These are phyloP conservation scores for Microsporum ferrugineum DNA, from an alignment of 2,329 filamentous ascomycete genomes.

Conservation along the genomic window DNA sequence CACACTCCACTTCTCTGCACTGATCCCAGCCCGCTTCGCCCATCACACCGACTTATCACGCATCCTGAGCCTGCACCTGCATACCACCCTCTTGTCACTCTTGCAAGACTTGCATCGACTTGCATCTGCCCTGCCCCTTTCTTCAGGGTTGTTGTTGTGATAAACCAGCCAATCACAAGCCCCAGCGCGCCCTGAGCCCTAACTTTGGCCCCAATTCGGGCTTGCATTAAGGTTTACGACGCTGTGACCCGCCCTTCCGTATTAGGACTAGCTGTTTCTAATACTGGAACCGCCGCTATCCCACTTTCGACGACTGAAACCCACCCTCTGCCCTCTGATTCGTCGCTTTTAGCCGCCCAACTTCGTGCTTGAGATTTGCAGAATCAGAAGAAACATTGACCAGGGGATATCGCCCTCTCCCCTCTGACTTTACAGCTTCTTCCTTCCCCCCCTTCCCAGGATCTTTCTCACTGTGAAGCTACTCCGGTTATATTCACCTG, in stretches of 20 bases:
- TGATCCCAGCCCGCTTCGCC: background rate
- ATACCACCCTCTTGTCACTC: background rate
- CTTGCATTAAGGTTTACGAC: constrained; percentile 5
- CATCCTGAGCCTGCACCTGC: background rate
- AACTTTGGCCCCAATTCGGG: constrained; percentile 10
- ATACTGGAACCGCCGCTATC: constrained; percentile 7
- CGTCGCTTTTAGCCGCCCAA: constrained; percentile 12
- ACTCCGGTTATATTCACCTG: background rate
- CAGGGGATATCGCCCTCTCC: background rate
- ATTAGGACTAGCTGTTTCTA: constrained; percentile 13
- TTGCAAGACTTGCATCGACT: background rate
- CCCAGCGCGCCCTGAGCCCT: constrained; percentile 5
- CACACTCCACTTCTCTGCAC: background rate
- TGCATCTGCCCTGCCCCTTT: background rate
- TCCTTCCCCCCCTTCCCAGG: background rate
- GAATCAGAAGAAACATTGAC: background rate
- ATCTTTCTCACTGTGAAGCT: background rate
- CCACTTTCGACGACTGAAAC: too few species aligned
- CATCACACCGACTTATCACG: constrained; percentile 4
- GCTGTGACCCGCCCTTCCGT: constrained; percentile 8
- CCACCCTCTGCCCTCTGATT: constrained; percentile 4
- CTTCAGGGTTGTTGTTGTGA: background rate
- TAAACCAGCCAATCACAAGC: constrained; percentile 8
- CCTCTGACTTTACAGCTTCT: too few species aligned
- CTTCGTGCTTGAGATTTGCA: constrained; percentile 1